Base-by-base conservation (phyloP, 352 stramenopile species). In the Phytophthora niederhauseri region DNA sequence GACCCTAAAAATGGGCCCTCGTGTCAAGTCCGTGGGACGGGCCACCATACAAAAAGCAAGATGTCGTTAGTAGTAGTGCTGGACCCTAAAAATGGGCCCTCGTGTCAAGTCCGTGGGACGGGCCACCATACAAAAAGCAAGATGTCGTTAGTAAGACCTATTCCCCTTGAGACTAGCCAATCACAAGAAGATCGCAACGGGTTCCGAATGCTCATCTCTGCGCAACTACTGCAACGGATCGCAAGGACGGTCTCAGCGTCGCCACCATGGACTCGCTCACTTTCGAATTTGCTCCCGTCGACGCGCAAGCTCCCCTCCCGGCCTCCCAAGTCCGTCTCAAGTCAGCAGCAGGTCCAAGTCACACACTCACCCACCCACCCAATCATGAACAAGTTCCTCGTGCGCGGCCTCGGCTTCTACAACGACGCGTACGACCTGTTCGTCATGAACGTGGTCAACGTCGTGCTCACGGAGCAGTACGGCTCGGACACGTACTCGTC, bases 371-470 rank as follows among this genome's bases (percentile, higher is more conserved):
- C 28, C 28, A 46, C 0, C 12, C 12, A 49, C 3, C n/a, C 46
- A 52, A 50, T 7, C 52, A 84, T 85, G 75, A 83, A 87, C 73
- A 82, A 81, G 61, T 84, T 80, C 24, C 64, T 86, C 11, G 61
- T 89, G 24, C 73, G 76, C 9, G 77, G 78, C 31, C 75, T 88
- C 65, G 80, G 78, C 22, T 87, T 87, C 64, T 84, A 76, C 61
- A 82, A 87, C 53, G 73, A 84, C 43, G 76, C 76, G 28, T 89
- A 89, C 57, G 78, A 89, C 48, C 75, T 89, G 12, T 89, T 89
- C 67, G 72, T 89, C 50, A 87, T 89, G 81, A 89, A 89, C 67
- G 53, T 89, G 30, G 49, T 85, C 73, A 89, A 89, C 69, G 76
- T 89, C 57, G 72, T 87, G 48, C 76, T 89, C 66, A 80, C 70